Percentiles rank a stretch among this genome's conserved stretches.
Conservation (phyloP, 2,329 filamentous ascomycete genomes). For the Diplodia sapinea region DNA sequence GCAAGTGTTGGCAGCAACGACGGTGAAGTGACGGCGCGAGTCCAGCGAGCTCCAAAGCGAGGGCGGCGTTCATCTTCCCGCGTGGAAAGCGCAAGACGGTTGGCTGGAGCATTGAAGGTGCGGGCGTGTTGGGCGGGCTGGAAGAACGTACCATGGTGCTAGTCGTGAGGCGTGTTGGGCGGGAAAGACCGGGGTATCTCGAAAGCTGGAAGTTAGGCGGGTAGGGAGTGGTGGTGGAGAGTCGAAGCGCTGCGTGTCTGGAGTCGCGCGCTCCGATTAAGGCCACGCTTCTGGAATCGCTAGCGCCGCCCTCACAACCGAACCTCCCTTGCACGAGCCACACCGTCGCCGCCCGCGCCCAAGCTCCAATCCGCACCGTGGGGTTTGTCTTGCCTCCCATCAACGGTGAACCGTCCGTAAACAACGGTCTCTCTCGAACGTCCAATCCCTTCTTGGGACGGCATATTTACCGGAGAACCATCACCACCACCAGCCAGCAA, state of each 20-base stretch:
- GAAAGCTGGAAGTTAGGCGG: slow-evolving; percentile 13
- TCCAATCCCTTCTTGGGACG: neutral
- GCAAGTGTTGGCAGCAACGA: neutral
- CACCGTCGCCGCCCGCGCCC: neutral
- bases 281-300: slow-evolving; percentile 30
- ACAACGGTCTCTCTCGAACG: neutral
- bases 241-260: slow-evolving; percentile 24
- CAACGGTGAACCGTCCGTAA: neutral
- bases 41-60: neutral
- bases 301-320: slow-evolving; percentile 9
- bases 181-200: slow-evolving; percentile 19
- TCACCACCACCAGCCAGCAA: neutral
- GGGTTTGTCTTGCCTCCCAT: neutral
- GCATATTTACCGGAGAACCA: neutral
- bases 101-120: neutral
- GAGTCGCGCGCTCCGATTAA: slow-evolving; percentile 23
- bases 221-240: slow-evolving; percentile 22
- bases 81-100: neutral
- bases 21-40: neutral
- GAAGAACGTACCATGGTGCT: slow-evolving; percentile 17
- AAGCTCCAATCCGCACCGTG: slow-evolving; percentile 4
- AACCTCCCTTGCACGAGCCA: slow-evolving; percentile 20
- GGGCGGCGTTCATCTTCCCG: slow-evolving; percentile 19
- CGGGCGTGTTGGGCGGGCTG: neutral
- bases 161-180: slow-evolving; percentile 12